Percentiles rank a stretch among this genome's conserved stretches.
phyloP scores from a whole-genome alignment of 2,329 filamentous ascomycete species.

The Fusarium cicatricum region DNA sequence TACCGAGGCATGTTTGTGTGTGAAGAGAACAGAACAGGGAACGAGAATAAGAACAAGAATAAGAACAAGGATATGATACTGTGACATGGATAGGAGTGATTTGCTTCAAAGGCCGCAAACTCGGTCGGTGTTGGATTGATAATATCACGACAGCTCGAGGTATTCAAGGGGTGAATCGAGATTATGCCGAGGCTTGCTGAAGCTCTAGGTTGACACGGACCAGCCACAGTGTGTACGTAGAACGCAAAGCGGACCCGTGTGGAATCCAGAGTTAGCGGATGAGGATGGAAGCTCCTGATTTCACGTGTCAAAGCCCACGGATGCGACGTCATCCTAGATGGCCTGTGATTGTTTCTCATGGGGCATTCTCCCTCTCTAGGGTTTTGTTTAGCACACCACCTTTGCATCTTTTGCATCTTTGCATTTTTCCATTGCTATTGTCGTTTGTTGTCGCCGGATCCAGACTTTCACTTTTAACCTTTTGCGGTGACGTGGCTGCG shows the following conservation, averaged over 20 bases:
- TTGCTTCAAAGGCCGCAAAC: too few species aligned
- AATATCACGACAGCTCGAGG: too few species aligned
- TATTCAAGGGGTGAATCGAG: neutral
- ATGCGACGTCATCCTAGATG: slow-evolving; percentile 34
- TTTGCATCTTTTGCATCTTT: too few species aligned
- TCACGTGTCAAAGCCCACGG: slow-evolving; percentile 37
- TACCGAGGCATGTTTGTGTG: neutral
- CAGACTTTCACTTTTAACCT: slow-evolving; percentile 14
- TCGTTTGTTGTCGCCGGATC: slow-evolving; percentile 20
- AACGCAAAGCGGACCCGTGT: slow-evolving; percentile 16
- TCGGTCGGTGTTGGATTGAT: too few species aligned
- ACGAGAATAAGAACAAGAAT: too few species aligned
- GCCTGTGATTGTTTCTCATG: neutral
- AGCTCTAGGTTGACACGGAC: slow-evolving; percentile 2
- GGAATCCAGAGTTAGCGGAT: slow-evolving; percentile 3
- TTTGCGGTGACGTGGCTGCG: slow-evolving; percentile 26
- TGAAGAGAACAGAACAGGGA: neutral
- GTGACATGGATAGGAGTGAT: too few species aligned
- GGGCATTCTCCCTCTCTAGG: too few species aligned
- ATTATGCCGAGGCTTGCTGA: slow-evolving; percentile 5
- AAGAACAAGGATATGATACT: too few species aligned
- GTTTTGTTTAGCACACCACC: slow-evolving; percentile 23
- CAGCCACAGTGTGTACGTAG: neutral
- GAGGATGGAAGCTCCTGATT: slow-evolving; percentile 34
- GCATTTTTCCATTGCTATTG: too few species aligned